Percentiles rank a stretch among this genome's conserved stretches.
Conservation (phyloP, 192 early-diverging fungal genomes). For the Umbelopsis isabellina region DNA sequence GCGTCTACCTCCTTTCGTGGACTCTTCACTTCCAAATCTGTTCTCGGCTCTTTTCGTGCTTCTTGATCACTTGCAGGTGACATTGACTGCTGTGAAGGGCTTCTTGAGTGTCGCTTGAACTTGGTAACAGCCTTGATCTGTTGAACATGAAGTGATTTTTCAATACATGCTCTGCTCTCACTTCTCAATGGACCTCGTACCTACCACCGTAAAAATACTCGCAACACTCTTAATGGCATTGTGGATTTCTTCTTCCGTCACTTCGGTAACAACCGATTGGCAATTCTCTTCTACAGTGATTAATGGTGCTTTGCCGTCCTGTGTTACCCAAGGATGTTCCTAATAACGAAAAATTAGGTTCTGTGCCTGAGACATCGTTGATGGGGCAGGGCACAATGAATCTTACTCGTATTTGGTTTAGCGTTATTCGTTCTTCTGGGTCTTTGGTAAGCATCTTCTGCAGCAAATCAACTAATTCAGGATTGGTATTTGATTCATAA, state of each 20-base stretch:
- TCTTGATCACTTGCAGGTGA: constrained; percentile 27
- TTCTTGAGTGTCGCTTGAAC: constrained; percentile 50
- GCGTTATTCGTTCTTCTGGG: constrained; percentile 76
- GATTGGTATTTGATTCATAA: constrained; percentile 39
- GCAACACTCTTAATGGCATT: constrained; percentile 70
- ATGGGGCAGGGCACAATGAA: too few relatives aligned
- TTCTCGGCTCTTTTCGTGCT: not conserved
- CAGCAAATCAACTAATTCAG: constrained; percentile 64
- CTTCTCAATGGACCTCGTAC: constrained; percentile 14
- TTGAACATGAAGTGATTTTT: not conserved
- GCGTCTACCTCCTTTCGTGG: not conserved
- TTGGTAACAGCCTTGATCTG: constrained; percentile 56
- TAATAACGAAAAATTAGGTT: constrained; percentile 3
- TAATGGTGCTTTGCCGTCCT: constrained; percentile 61
- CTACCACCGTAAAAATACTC: constrained; percentile 68
- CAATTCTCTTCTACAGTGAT: constrained; percentile 79
- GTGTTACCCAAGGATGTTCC: constrained; percentile 85
- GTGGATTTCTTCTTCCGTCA: constrained; percentile 87
- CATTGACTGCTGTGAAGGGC: constrained; percentile 37
- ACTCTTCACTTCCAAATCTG: not conserved
- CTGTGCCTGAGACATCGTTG: too few relatives aligned
- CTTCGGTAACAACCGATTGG: constrained; percentile 64
- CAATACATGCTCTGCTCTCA: not conserved
- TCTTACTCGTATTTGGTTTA: constrained; percentile 69
- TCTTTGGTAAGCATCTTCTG: constrained; percentile 77